These are phyloP conservation scores for Artomyces pyxidatus DNA, from an alignment of 768 basidiomycete species.

Conservation along the genomic window DNA sequence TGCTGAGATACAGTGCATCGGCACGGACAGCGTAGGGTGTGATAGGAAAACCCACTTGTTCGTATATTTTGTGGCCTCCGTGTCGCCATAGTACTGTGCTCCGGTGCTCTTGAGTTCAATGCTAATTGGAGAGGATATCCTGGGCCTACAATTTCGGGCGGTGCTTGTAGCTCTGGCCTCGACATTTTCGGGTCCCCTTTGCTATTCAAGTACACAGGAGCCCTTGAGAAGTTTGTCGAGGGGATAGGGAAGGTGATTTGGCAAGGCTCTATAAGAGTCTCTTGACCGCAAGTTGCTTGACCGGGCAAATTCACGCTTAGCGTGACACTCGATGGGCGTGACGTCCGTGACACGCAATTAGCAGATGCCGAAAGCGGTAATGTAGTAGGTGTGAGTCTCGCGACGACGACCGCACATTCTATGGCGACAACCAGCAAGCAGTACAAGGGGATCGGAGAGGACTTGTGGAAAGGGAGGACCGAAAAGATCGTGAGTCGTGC, in stretches of 20 bases:
- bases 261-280: no score
- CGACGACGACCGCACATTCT: no score
- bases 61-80: constrained; percentile 94
- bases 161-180: constrained; percentile 53
- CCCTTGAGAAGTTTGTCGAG: no score
- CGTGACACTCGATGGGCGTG: no score
- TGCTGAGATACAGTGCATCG: constrained; percentile 43
- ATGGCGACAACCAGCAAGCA: constrained; percentile 78
- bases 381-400: background rate
- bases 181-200: no score
- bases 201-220: no score
- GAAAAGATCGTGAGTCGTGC: constrained; percentile 80
- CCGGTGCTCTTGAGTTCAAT: background rate
- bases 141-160: constrained; percentile 56
- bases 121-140: constrained; percentile 21
- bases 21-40: no score
- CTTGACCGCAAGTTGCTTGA: background rate
- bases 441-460: constrained; percentile 85
- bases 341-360: background rate
- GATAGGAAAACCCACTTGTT: constrained; percentile 67
- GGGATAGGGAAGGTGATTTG: no score
- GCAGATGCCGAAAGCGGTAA: background rate
- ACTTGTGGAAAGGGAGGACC: constrained; percentile 88
- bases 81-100: constrained; percentile 89
- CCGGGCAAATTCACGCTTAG: background rate